Evolutionary conservation across 1,284 basidiomycete genomes (phyloP), one percentile per base, ranked within the genome.

Genomic region (Apiotrichum domesticum): DNA sequence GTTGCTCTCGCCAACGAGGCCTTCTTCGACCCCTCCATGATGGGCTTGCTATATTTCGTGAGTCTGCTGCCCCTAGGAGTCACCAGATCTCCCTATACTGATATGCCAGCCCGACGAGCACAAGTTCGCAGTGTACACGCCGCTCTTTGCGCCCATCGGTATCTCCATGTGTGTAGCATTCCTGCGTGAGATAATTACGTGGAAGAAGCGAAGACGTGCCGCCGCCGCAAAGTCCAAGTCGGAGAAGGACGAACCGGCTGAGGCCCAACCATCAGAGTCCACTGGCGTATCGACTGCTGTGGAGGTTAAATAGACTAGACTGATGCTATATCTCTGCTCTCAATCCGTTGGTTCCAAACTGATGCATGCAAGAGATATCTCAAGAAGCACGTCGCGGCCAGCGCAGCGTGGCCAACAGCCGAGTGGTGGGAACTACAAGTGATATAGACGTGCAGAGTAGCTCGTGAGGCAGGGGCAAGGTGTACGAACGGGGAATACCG

Each of bases 11-110:
- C 93, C 3, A 94, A 90, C 13, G 81, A 86, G 43, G 96, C 96
- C 0, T 98, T 98, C 80, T 98, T 96, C 79, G 90, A 93, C 72
- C 96, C 94, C 0, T 87, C 86, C 40, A 98, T 98, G 94, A 79
- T 98, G 65, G 93, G 89, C 6, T 76, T 97, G 68, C 80, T 98
- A 32, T 99, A 99, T 75, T 98, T 98, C 76, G 41, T 42, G n/a
- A 79, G 45, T 46, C 21, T 9, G 8, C 6, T 46, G 21, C 44
- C 44, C 32, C 8, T 33, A n/a, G 13, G 21, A 21, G 21, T 21
- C 21, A 21, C 21, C 21, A 21, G 21, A 21, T 21, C 21, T 21
- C 21, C 45, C 10, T 10, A 35, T 2, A 35, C 40, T 34, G 4
- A 29, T 32, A 13, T 50, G 33, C 46, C 56, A 14, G 41, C 93